A percentile compares a stretch with the other conserved stretches of the same genome.
These are phyloP conservation scores for Pelargonium nanum DNA, from an alignment of 345 rosid species.

Conservation along the genomic window DNA sequence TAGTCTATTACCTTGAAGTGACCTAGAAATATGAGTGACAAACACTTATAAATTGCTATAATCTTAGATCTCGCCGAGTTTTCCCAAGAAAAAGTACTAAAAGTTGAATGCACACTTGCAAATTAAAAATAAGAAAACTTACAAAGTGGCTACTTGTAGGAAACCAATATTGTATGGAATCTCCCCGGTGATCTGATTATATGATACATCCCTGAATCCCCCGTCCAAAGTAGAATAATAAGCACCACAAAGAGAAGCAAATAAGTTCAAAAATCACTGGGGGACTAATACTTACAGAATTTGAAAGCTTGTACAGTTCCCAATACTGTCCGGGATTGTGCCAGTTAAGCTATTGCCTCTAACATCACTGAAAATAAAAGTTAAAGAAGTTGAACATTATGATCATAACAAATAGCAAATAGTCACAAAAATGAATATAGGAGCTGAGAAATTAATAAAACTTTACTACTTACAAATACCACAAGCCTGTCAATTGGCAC, in stretches of 20 bases:
- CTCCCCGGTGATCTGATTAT: constrained; percentile 72
- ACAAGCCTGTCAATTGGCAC: constrained; percentile 88
- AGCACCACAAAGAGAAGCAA: background rate
- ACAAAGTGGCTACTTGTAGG: constrained; percentile 97
- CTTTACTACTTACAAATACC: constrained; percentile 75
- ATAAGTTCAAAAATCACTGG: background rate
- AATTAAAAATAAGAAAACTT: constrained; percentile 15
- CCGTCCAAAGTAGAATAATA: background rate
- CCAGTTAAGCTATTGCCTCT: constrained; percentile 84
- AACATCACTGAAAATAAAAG: constrained; percentile 54
- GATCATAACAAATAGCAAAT: background rate
- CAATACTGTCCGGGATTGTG: constrained; percentile 70
- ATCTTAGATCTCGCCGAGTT: too few relatives aligned
- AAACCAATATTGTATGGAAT: constrained; percentile 92
- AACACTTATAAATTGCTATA: background rate
- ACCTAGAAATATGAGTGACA: constrained; percentile 29
- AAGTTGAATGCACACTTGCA: background rate
- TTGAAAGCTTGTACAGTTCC: constrained; percentile 95
- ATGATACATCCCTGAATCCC: constrained; percentile 66
- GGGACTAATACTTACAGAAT: constrained; percentile 47
- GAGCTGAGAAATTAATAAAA: background rate
- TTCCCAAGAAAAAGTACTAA: background rate
- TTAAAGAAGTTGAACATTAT: background rate
- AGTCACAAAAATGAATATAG: background rate
- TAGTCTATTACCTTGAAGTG: constrained; percentile 78